Conservation (phyloP, 306 rosid species). For the Oemleria cerasiformis region DNA sequence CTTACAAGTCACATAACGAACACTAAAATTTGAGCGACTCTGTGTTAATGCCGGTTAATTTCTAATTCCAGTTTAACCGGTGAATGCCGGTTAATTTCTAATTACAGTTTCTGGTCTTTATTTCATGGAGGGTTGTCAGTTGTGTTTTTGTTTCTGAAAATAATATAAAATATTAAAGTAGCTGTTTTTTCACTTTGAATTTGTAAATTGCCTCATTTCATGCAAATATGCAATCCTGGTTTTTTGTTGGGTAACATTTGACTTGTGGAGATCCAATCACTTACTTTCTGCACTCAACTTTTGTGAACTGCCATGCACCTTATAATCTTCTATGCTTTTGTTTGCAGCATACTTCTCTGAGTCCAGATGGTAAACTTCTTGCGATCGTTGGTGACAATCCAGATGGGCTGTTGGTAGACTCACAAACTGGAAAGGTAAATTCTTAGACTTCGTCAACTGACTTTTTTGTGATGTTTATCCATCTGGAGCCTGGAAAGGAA, state of each 20-base stretch:
- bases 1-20: too few relatives aligned
- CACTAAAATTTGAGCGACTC: too few relatives aligned
- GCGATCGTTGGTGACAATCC: constrained; percentile 85
- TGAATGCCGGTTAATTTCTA: neutral
- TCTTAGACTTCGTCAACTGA: neutral
- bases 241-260: neutral
- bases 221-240: neutral
- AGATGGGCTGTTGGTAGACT: constrained; percentile 71
- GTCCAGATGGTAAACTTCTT: constrained; percentile 72
- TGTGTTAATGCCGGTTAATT: too few relatives aligned
- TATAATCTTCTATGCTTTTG: neutral
- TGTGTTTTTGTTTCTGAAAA: neutral
- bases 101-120: neutral
- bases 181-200: neutral
- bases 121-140: neutral
- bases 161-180: neutral
- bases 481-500: constrained; percentile 7
- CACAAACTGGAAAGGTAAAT: constrained; percentile 89
- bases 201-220: neutral
- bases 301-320: constrained; percentile 9
- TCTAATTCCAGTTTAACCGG: too few relatives aligned
- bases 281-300: neutral
- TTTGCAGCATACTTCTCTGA: constrained; percentile 78
- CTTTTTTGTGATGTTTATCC: neutral
- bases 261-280: neutral